Conservation (phyloP, 495 filamentous ascomycete species). For the Amorphotheca resinae region DNA sequence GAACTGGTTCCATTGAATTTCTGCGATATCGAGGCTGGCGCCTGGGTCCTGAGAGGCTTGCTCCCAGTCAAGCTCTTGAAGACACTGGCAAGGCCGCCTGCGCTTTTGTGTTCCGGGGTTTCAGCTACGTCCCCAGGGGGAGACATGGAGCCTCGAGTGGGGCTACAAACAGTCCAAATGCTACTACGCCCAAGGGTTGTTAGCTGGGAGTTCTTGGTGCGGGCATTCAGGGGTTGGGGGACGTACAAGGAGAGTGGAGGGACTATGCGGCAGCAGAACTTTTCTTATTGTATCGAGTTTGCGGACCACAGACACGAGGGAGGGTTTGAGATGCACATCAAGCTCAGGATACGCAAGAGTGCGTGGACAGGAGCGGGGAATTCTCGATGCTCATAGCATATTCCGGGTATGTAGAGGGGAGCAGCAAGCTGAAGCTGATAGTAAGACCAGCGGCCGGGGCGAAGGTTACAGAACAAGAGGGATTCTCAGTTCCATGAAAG, state of each 20-base stretch:
- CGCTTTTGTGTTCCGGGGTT: constrained; percentile 33
- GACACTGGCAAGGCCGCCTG: constrained; percentile 40
- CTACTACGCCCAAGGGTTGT: constrained; percentile 1
- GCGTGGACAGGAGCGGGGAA: constrained; percentile 1
- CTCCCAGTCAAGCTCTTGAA: constrained; percentile 41
- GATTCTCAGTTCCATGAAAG: constrained; percentile 9
- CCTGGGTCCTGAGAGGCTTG: constrained; percentile 24
- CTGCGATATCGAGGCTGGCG: constrained; percentile 22
- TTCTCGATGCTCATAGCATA: constrained; percentile 12
- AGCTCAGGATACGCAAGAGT: constrained; percentile 5
- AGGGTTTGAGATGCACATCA: constrained; percentile 3
- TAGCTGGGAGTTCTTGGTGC: not conserved
- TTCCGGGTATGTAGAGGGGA: too few relatives aligned
- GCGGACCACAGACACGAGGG: not conserved
- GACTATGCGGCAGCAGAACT: not conserved
- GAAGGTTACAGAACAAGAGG: not conserved
- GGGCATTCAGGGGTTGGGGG: not conserved
- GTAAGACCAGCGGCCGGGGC: not conserved
- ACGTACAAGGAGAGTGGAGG: not conserved
- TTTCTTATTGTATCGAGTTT: too few relatives aligned
- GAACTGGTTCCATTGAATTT: constrained; percentile 20
- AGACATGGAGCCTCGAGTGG: constrained; percentile 32
- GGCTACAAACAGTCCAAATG: not conserved
- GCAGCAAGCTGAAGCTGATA: not conserved
- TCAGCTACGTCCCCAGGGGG: constrained; percentile 41